These are phyloP conservation scores for Crithidia mellificae DNA, from an alignment of 208 protist genomes.

Conservation along the genomic window DNA sequence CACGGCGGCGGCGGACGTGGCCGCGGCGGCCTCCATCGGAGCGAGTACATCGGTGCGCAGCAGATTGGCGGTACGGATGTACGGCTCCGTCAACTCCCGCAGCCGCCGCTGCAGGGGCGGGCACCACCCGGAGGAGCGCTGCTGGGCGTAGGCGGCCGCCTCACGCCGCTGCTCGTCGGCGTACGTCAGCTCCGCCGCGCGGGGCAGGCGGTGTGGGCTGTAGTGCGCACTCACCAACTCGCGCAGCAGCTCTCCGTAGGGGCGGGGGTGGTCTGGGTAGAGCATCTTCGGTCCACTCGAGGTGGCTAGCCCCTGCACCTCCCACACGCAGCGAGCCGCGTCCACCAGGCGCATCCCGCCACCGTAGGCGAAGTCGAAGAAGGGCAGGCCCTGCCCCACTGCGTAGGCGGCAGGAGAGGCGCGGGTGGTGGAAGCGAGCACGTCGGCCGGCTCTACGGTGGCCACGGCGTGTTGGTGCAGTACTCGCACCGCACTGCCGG, in stretches of 20 bases:
- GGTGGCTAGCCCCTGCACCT: conserved; percentile 59
- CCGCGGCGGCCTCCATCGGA: conserved; percentile 5
- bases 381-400: conserved; percentile 73
- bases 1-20: not conserved
- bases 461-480: conserved; percentile 64
- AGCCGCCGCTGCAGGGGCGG: conserved; percentile 56
- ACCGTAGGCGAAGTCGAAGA: conserved; percentile 79
- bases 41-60: conserved; percentile 64
- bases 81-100: conserved; percentile 68
- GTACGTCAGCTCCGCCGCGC: conserved; percentile 35
- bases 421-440: conserved; percentile 37
- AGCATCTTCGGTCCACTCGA: conserved; percentile 30
- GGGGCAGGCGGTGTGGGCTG: conserved; percentile 69
- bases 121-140: conserved; percentile 40
- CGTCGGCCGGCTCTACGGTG: conserved; percentile 71
- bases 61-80: conserved; percentile 65
- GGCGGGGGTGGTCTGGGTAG: conserved; percentile 20
- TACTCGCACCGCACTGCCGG: conserved; percentile 61
- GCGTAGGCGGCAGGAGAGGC: conserved; percentile 45
- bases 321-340: conserved; percentile 54
- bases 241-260: conserved; percentile 60
- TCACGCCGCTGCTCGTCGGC: conserved; percentile 34
- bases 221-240: conserved; percentile 64
- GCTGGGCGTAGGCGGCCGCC: conserved; percentile 29
- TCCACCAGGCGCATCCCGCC: conserved; percentile 85